These are phyloP conservation scores for Candida maris DNA, from an alignment of 805 yeast genomes.

Conservation along the genomic window DNA sequence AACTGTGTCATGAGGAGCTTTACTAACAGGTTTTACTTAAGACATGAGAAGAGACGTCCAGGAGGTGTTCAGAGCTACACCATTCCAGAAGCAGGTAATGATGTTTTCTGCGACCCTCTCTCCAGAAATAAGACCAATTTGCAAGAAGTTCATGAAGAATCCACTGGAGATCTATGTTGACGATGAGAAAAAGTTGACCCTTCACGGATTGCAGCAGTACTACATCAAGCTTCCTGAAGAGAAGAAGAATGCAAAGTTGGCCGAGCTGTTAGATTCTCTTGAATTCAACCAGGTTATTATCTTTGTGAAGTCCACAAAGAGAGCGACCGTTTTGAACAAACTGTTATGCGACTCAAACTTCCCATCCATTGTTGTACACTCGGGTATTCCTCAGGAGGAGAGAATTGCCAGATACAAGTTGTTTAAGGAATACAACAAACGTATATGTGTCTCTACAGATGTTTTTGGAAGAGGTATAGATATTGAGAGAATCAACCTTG, in stretches of 20 bases:
- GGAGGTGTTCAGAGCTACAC: constrained; percentile 95
- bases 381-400: constrained; percentile 94
- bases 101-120: constrained; percentile 97
- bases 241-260: constrained; percentile 89
- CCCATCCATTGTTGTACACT: constrained; percentile 96
- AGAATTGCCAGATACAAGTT: constrained; percentile 95
- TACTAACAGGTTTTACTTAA: constrained; percentile 33
- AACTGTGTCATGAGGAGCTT: no score
- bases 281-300: constrained; percentile 98
- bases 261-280: constrained; percentile 86
- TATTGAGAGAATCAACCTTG: constrained; percentile 96
- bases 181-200: constrained; percentile 94
- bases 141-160: constrained; percentile 97
- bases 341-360: constrained; percentile 87
- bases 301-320: constrained; percentile 84
- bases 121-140: constrained; percentile 90
- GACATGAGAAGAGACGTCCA: constrained; percentile 99
- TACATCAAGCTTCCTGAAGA: constrained; percentile 84
- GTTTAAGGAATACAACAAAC: constrained; percentile 96
- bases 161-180: constrained; percentile 97
- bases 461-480: constrained; percentile 99
- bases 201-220: constrained; percentile 98
- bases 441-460: constrained; percentile 98
- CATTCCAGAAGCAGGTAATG: constrained; percentile 98
- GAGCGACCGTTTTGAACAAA: constrained; percentile 90